Evolutionary conservation across 768 basidiomycete species (phyloP), one percentile per base, ranked within the genome.

Genomic region (Daedaleopsis sinensis): DNA sequence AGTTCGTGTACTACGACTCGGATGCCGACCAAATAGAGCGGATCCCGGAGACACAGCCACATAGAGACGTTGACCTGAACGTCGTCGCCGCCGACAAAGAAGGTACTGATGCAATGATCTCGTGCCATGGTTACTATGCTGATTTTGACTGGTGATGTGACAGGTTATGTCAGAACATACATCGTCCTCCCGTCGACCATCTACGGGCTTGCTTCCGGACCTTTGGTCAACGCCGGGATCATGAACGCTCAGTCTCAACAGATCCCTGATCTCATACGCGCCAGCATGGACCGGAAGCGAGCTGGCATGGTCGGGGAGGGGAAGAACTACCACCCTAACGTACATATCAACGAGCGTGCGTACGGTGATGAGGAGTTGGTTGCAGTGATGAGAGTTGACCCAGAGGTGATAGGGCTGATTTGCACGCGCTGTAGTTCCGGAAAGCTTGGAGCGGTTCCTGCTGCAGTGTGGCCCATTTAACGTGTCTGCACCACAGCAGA

Each of bases 171-270:
- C 47, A 76, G 75, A 57, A 76, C 82, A 1, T 82, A 82, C 65
- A 80, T 85, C 55, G 64, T 86, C 51, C 65, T 82, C 9, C 84
- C 84, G 1, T 71, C 79, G 7, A 82, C 83, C 0, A 83, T 91
- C 21, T 89, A 81, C 58, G 87, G 84, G 36, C 70, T 83, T 38
- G 81, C 83, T 87, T 19, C 87, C 79, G 62, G 85, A 82, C 46
- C 73, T 80, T 44, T 89, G 23, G 79, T 81, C 24, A 77, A 83
- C 23, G 67, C 72, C 5, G 84, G 80, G 9, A 74, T 88, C 32
- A 77, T 81, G 49, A 84, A 88, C 59, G 67, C 73, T 1, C 74
- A 77, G 46, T 87, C 86, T 0, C 68, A 73, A 6, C 82, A 82
- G 58, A 78, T 88, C n/a, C 84, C 82, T 2, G 23, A 38, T 0